Percentiles rank a stretch among this genome's conserved stretches.
Evolutionary conservation across 768 basidiomycete species (phyloP).

Genomic region (Boletus sensibilis): DNA sequence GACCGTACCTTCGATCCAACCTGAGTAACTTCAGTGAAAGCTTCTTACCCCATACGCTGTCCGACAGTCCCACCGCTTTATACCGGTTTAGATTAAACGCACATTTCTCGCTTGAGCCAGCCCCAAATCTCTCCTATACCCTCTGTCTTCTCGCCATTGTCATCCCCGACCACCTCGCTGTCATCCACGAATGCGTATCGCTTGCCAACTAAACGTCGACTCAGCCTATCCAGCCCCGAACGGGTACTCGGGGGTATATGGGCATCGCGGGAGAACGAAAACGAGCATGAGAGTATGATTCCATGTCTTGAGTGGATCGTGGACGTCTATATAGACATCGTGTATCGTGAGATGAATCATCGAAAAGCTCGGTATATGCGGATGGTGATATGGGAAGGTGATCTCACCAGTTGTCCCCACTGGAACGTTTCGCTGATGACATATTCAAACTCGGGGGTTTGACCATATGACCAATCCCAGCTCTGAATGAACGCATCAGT

Average conservation of each 20-base stretch:
- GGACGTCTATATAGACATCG: neutral
- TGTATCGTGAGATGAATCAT: neutral
- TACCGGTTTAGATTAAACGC: slow-evolving; percentile 1
- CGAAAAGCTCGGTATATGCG: neutral
- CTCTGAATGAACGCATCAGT: slow-evolving; percentile 46
- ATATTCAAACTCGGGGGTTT: slow-evolving; percentile 91
- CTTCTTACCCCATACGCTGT: neutral
- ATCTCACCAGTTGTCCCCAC: slow-evolving; percentile 51
- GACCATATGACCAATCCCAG: slow-evolving; percentile 93
- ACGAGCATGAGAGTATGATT: slow-evolving; percentile 13
- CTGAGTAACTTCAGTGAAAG: neutral
- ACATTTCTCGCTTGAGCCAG: slow-evolving; percentile 29
- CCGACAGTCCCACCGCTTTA: neutral
- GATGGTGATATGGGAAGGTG: slow-evolving; percentile 8
- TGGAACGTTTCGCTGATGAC: slow-evolving; percentile 41
- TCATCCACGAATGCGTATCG: slow-evolving; percentile 42
- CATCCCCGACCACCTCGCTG: slow-evolving; percentile 6
- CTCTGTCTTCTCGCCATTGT: neutral
- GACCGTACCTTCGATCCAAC: neutral
- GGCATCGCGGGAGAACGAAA: slow-evolving; percentile 1
- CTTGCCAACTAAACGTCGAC: slow-evolving; percentile 34
- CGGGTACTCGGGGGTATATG: neutral
- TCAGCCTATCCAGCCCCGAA: slow-evolving; percentile 20
- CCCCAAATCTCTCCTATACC: slow-evolving; percentile 28
- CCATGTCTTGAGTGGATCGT: neutral